Conservation (phyloP, 192 early-diverging fungal genomes). For the Umbelopsis sp. region DNA sequence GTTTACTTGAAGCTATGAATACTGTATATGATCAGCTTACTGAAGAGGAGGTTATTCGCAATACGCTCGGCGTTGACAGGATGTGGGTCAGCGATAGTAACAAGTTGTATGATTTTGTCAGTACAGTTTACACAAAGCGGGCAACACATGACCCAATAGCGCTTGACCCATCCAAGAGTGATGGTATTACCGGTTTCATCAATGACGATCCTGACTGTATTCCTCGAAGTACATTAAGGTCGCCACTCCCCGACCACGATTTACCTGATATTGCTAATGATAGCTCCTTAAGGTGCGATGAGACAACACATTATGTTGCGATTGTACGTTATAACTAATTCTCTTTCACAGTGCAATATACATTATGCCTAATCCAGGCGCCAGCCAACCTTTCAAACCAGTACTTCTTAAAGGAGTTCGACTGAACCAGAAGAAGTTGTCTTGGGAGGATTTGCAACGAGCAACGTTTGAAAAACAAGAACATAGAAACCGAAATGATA, state of each 20-base stretch:
- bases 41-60: conserved; percentile 75
- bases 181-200: conserved; percentile 58
- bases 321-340: not conserved
- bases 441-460: conserved; percentile 43
- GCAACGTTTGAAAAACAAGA: conserved; percentile 49
- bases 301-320: not conserved
- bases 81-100: conserved; percentile 63
- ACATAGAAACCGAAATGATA: conserved; percentile 37
- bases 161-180: conserved; percentile 57
- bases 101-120: conserved; percentile 60
- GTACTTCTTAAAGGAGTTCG: conserved; percentile 32
- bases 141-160: conserved; percentile 36
- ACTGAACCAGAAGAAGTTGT: conserved; percentile 30
- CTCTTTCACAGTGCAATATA: conserved; percentile 35
- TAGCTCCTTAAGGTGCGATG: conserved; percentile 54
- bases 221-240: conserved; percentile 60
- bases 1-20: conserved; percentile 74
- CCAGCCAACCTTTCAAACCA: conserved; percentile 23
- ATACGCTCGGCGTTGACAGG: conserved; percentile 63
- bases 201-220: conserved; percentile 61
- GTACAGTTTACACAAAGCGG: conserved; percentile 54
- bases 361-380: conserved; percentile 25
- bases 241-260: conserved; percentile 53
- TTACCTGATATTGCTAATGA: conserved; percentile 63
- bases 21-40: conserved; percentile 64